Base-by-base conservation (phyloP, 1,284 basidiomycete species). In the Cryptococcus sp. region DNA sequence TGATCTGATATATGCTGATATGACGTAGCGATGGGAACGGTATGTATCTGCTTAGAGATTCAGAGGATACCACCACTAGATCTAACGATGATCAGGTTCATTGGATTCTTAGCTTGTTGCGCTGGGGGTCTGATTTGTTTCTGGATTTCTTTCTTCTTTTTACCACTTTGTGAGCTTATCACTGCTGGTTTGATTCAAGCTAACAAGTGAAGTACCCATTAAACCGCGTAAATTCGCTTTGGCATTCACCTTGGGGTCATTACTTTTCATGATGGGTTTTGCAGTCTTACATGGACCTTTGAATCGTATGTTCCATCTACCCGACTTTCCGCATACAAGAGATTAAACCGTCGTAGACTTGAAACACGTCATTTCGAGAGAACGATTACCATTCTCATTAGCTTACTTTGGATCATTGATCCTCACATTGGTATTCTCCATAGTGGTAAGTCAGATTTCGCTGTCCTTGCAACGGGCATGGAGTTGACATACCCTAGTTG, bases 71-170 rank as follows among this genome's bases (percentile, higher is more conserved):
- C 50, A 35, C 49, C 46, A 41, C 33, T 8, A 32, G 6, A 6
- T 3, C n/a, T 50, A 7, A 15, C 13, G 13, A 5, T 11, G n/a
- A 42, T 32, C 55, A 92, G 90, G 65, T 81, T 98, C 64, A 79
- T 98, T 6, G 95, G 92, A n/a, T 99, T 99, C 74, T 83, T 90
- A 52, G 88, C 85, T 32, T 98, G 94, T 71, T 79, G 95, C 48
- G 78, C 89, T 15, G 95, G 95, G 8, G 93, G 93, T 4, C 86
- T 85, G 42, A 88, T 94, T 1, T 98, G 95, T 79, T 98, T 99
- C 81, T 86, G 91, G 60, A 88, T 98, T 52, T 86, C 92, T 13
- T 98, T 98, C 80, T 73, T 98, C 58, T 93, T 90, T 13, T 80
- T 96, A 30, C 92, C 94, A 4, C 75, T 93, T 52, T 80, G 76